These are phyloP conservation scores for Tetrahymena borealis DNA, from an alignment of 73 alveolate genomes.

Conservation along the genomic window DNA sequence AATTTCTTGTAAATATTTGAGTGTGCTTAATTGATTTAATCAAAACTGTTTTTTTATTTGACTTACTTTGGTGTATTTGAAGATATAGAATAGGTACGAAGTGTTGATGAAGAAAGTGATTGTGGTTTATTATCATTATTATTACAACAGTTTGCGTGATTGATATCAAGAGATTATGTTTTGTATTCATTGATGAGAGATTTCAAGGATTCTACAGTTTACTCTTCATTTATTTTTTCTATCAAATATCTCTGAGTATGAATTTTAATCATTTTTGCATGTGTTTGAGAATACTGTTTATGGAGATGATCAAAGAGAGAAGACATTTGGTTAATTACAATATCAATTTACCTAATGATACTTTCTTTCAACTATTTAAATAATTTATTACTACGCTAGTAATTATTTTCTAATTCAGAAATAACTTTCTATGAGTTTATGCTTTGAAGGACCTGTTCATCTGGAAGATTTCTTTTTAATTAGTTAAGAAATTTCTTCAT, in stretches of 20 bases:
- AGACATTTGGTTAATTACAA: neutral
- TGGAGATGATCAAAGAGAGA: neutral
- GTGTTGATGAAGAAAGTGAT: neutral
- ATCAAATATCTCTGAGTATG: neutral
- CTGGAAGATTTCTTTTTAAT: neutral
- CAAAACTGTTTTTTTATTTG: neutral
- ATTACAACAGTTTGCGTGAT: neutral
- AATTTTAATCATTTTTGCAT: neutral
- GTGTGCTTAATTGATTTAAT: neutral
- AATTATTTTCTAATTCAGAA: neutral
- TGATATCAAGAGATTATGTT: neutral
- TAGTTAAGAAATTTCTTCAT: neutral
- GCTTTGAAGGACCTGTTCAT: neutral
- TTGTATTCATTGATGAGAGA: neutral
- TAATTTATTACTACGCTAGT: neutral
- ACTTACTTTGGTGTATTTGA: neutral
- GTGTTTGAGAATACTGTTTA: neutral
- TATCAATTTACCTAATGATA: neutral
- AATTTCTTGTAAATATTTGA: neutral
- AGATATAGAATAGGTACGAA: neutral
- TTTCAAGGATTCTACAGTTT: neutral
- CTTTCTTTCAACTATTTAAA: neutral
- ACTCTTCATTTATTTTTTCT: neutral
- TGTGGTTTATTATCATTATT: neutral
- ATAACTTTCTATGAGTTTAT: neutral